These are phyloP conservation scores for Cynanchum wilfordii DNA, from an alignment of 257 asterid genomes.

Conservation along the genomic window DNA sequence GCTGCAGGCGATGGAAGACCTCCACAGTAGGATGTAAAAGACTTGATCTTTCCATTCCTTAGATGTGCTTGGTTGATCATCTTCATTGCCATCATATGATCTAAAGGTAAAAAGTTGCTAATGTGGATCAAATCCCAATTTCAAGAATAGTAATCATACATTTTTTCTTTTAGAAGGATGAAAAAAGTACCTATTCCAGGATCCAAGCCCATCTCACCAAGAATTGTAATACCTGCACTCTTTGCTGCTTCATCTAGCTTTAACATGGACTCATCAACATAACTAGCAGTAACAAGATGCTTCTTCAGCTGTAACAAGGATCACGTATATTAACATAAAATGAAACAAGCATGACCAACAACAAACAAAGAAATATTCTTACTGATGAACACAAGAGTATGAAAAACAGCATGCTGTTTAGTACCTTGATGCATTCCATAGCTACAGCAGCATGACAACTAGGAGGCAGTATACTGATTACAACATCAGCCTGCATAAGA, in stretches of 20 bases:
- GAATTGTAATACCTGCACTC: slow-evolving; percentile 61
- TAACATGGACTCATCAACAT: slow-evolving; percentile 81
- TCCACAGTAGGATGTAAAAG: slow-evolving; percentile 87
- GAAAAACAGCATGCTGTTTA: background rate
- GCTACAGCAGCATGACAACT: slow-evolving; percentile 76
- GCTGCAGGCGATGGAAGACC: slow-evolving; percentile 97
- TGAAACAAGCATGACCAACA: background rate
- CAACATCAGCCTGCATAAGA: slow-evolving; percentile 72
- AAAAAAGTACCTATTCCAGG: slow-evolving; percentile 81
- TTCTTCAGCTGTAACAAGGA: slow-evolving; percentile 57
- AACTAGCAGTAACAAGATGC: slow-evolving; percentile 93
- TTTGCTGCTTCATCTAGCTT: slow-evolving; percentile 78
- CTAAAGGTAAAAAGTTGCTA: slow-evolving; percentile 28
- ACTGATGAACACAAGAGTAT: background rate
- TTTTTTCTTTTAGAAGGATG: background rate
- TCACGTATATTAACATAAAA: background rate
- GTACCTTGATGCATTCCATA: slow-evolving; percentile 78
- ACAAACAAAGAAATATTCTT: background rate
- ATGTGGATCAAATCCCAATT: background rate
- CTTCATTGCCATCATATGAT: slow-evolving; percentile 99
- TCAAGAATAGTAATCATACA: background rate
- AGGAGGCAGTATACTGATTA: slow-evolving; percentile 90
- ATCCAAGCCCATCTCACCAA: slow-evolving; percentile 98
- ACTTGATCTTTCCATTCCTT: slow-evolving; percentile 78
- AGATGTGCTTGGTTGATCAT: slow-evolving; percentile 77